phyloP scores from a whole-genome alignment of 495 filamentous ascomycete genomes.

The Cercophora samala region DNA sequence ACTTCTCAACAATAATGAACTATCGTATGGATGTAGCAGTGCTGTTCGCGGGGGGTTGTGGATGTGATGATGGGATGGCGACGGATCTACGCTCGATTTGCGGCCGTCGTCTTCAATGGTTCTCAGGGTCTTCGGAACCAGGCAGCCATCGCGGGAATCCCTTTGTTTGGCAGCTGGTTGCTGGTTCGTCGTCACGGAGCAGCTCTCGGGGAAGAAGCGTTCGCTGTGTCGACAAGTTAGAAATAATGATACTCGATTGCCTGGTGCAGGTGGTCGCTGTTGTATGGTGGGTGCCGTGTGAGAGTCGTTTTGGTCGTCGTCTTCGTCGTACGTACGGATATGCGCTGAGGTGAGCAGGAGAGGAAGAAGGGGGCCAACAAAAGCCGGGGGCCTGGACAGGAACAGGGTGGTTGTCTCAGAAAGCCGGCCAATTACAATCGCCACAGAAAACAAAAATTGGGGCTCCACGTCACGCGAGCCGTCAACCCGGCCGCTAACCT shows the following conservation, averaged over 20 bases:
- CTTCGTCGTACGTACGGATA: too few relatives aligned
- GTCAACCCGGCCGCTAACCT: not conserved
- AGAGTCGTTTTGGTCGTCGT: not conserved
- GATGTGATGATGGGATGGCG: not conserved
- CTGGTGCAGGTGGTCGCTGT: not conserved
- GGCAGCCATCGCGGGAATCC: constrained; percentile 10
- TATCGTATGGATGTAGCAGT: not conserved
- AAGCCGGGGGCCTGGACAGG: not conserved
- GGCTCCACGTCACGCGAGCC: constrained; percentile 10
- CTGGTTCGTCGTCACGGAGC: not conserved
- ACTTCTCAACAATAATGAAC: not conserved
- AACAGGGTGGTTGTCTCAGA: constrained; percentile 3
- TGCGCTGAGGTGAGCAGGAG: not conserved
- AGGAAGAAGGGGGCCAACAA: constrained; percentile 2
- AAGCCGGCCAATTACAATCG: constrained; percentile 1
- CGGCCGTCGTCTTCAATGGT: not conserved
- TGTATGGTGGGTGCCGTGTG: not conserved
- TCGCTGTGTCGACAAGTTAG: not conserved
- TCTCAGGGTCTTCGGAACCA: constrained; percentile 13
- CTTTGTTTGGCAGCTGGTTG: not conserved
- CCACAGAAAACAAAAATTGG: not conserved
- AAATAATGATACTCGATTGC: not conserved
- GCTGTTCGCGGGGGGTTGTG: not conserved
- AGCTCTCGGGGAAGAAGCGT: not conserved
- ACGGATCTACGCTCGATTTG: not conserved